Percentiles rank a stretch among this genome's conserved stretches.
Evolutionary conservation across 805 yeast genomes (phyloP).

Genomic region (Kuraishia floccosa): DNA sequence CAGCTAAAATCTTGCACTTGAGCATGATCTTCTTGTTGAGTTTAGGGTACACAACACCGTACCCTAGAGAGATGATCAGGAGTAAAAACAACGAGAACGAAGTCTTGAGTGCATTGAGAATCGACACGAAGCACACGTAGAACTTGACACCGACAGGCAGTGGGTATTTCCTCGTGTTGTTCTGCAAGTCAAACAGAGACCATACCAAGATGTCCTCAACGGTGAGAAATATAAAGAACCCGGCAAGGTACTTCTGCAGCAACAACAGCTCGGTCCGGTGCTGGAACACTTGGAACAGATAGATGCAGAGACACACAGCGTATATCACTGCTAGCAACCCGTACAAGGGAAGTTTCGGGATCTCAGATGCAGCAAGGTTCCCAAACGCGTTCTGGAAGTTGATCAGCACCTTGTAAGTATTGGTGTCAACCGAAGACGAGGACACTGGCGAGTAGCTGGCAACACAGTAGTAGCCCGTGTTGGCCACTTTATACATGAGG

Average conservation of each 20-base stretch:
- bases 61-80: slow-evolving; percentile 80
- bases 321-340: slow-evolving; percentile 79
- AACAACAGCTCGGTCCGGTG: slow-evolving; percentile 83
- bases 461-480: slow-evolving; percentile 90
- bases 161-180: slow-evolving; percentile 30
- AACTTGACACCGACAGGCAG: slow-evolving; percentile 39
- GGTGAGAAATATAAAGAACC: slow-evolving; percentile 72
- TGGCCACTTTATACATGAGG: slow-evolving; percentile 49
- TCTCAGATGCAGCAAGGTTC: slow-evolving; percentile 76
- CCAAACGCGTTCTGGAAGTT: slow-evolving; percentile 92
- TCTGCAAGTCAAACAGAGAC: slow-evolving; percentile 83
- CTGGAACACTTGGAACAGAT: slow-evolving; percentile 75
- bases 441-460: slow-evolving; percentile 45
- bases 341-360: slow-evolving; percentile 83
- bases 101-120: slow-evolving; percentile 70
- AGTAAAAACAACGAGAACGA: slow-evolving; percentile 84
- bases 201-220: slow-evolving; percentile 79
- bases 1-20: slow-evolving; percentile 50
- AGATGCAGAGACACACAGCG: slow-evolving; percentile 70
- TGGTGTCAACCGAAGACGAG: slow-evolving; percentile 10
- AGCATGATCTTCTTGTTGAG: slow-evolving; percentile 68
- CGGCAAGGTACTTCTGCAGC: slow-evolving; percentile 82
- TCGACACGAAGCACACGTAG: slow-evolving; percentile 68
- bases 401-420: slow-evolving; percentile 50
- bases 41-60: slow-evolving; percentile 87